phyloP scores from a whole-genome alignment of 352 stramenopile species.

The Globisporangium lucens region DNA sequence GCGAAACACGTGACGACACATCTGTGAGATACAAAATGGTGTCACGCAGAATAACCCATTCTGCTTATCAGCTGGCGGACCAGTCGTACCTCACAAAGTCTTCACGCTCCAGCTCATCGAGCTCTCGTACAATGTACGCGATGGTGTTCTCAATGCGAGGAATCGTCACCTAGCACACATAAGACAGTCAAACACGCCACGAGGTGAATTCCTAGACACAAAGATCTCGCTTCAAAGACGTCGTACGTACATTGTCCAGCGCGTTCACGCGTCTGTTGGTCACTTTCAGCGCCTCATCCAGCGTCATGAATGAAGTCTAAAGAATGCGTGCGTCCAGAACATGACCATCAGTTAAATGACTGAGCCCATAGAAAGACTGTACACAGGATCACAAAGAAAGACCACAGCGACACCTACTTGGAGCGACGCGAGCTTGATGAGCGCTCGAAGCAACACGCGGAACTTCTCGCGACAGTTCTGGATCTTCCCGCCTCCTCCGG shows the following conservation, averaged over 20 bases:
- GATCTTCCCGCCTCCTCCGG: constrained; percentile 97
- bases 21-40: neutral
- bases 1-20: neutral
- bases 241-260: constrained; percentile 91
- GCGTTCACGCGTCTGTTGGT: constrained; percentile 99
- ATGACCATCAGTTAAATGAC: neutral
- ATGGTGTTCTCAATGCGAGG: constrained; percentile 97
- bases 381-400: too few species aligned
- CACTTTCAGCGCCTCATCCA: constrained; percentile 98
- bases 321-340: constrained; percentile 42
- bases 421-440: constrained; percentile 88
- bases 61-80: too few species aligned
- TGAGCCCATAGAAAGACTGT: neutral
- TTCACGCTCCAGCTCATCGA: constrained; percentile 99
- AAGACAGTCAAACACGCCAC: neutral
- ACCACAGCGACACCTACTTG: constrained; percentile 30
- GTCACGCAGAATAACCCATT: neutral
- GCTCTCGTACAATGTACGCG: constrained; percentile 96
- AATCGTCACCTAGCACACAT: constrained; percentile 90
- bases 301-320: constrained; percentile 98
- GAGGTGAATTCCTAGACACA: neutral
- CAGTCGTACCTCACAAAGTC: constrained; percentile 81
- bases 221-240: neutral
- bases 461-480: constrained; percentile 92
- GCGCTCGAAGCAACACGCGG: constrained; percentile 68